Base-by-base conservation (phyloP, 139 green algal species). In the Tetraselmis chui region DNA sequence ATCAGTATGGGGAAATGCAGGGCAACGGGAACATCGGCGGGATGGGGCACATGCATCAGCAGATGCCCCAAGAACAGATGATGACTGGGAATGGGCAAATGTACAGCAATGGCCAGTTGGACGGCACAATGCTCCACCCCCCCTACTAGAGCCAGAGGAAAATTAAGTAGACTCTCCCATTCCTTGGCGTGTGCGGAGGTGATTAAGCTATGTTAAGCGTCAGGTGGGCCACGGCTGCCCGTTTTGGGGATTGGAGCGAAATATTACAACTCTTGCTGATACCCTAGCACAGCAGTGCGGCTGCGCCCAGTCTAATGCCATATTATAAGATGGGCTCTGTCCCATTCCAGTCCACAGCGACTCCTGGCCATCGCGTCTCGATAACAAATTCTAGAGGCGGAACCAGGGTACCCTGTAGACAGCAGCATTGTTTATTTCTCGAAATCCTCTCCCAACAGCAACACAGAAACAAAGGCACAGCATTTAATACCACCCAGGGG, bases 351-450 rank as follows among this genome's bases (percentile, higher is more conserved):
- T 85, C 78, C 11, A 93, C 88, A 27, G 75, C 58, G 22, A 91
- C 88, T 2, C 85, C 85, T 26, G 83, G 84, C 89, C 91, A 94
- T 58, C 83, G 87, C 2, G 91, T 94, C 85, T 94, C 87, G 32
- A 94, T 91, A 0, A 94, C 91, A 82, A 87, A 92, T 83, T 94
- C 91, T 27, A 94, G 80, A 0, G 89, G 89, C 24, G 89, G 87
- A 59, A 91, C 45, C 18, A 67, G 45, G 45, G 5, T 67, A 67
- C 18, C 45, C 45, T 67, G 45, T 18, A 18, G 45, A 67, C 11
- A 5, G 45, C 45, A 18, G 18, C 45, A 67, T 18, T 67, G 18
- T 67, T 67, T 25, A 67, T 67, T 25, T 18, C 45, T 18, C 5
- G 45, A 67, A 5, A 5, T 67, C 11, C 45, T n/a, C n/a, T n/a